Conservation (phyloP, 1,284 basidiomycete genomes). For the Fistulinella cinereoalba region DNA sequence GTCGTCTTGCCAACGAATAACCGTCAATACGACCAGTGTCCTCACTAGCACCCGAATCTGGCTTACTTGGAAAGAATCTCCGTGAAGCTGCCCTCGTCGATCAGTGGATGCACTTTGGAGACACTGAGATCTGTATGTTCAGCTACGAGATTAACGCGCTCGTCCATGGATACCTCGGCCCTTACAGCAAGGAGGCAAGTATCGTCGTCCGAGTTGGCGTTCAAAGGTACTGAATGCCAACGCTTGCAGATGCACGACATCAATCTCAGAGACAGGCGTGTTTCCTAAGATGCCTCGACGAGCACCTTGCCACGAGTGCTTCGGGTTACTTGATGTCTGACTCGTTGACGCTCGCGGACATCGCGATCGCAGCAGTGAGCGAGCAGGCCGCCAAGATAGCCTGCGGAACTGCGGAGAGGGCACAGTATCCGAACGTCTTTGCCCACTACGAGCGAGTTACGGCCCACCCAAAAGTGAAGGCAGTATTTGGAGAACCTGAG, state of each 20-base stretch:
- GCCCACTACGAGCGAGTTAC: slow-evolving; percentile 51
- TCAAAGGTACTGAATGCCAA: background rate
- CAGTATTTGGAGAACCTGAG: slow-evolving; percentile 37
- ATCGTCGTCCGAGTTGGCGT: too few relatives aligned
- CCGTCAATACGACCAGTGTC: slow-evolving; percentile 38
- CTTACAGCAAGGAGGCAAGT: slow-evolving; percentile 30
- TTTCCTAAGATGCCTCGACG: slow-evolving; percentile 44
- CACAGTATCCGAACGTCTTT: slow-evolving; percentile 49
- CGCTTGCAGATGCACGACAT: slow-evolving; percentile 27
- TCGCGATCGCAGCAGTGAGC: slow-evolving; percentile 47
- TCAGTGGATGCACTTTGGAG: slow-evolving; percentile 53
- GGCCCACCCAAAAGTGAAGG: slow-evolving; percentile 46
- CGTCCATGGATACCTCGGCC: slow-evolving; percentile 20
- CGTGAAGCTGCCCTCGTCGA: slow-evolving; percentile 51
- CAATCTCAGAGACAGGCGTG: slow-evolving; percentile 25
- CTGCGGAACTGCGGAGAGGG: slow-evolving; percentile 42
- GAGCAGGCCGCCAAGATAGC: slow-evolving; percentile 32
- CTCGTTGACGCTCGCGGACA: slow-evolving; percentile 60
- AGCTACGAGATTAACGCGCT: slow-evolving; percentile 21
- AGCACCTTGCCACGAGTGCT: slow-evolving; percentile 47
- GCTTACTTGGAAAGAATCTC: slow-evolving; percentile 46
- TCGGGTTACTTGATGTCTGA: slow-evolving; percentile 53
- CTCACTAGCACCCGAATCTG: slow-evolving; percentile 48
- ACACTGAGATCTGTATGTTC: slow-evolving; percentile 42
- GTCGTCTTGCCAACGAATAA: background rate